Percentiles rank a stretch among this genome's conserved stretches.
Evolutionary conservation across 768 basidiomycete genomes (phyloP).

Genomic region (Mycena polygramma): DNA sequence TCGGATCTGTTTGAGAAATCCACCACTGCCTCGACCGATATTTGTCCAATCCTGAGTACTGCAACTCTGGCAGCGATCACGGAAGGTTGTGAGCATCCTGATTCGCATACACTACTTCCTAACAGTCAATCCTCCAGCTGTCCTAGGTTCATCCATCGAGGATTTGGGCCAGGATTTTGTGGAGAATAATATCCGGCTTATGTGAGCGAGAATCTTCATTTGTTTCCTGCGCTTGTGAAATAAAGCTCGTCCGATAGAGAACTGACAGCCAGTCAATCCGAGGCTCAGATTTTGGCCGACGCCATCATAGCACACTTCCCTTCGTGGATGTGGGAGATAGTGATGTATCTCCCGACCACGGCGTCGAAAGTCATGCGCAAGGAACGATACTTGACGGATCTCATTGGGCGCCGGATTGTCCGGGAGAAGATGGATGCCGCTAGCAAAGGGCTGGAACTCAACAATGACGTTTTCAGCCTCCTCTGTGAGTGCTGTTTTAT

Average conservation of each 20-base stretch:
- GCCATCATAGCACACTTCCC: neutral
- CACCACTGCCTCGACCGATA: neutral
- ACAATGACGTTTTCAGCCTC: neutral
- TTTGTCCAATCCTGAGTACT: neutral
- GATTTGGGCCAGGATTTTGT: slow-evolving; percentile 19
- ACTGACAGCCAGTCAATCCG: neutral
- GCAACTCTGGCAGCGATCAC: slow-evolving; percentile 6
- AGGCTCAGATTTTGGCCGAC: neutral
- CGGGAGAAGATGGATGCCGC: neutral
- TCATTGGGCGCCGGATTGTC: neutral
- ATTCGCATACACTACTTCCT: neutral
- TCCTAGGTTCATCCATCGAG: neutral
- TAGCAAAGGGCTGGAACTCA: neutral
- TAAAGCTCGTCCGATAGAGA: neutral
- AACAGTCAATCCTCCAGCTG: neutral
- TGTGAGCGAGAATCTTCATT: neutral
- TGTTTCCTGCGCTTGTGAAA: too few relatives aligned
- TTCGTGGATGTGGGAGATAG: neutral
- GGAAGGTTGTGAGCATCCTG: neutral
- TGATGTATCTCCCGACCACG: neutral
- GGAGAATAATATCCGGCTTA: neutral
- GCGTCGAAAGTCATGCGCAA: neutral
- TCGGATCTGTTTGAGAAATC: neutral
- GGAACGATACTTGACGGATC: neutral
- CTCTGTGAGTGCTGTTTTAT: slow-evolving; percentile 11